Evolutionary conservation across 225 moss, liverwort and hornwort genomes (phyloP), one percentile per base, ranked within the genome.

Genomic region (Ulota crispa): DNA sequence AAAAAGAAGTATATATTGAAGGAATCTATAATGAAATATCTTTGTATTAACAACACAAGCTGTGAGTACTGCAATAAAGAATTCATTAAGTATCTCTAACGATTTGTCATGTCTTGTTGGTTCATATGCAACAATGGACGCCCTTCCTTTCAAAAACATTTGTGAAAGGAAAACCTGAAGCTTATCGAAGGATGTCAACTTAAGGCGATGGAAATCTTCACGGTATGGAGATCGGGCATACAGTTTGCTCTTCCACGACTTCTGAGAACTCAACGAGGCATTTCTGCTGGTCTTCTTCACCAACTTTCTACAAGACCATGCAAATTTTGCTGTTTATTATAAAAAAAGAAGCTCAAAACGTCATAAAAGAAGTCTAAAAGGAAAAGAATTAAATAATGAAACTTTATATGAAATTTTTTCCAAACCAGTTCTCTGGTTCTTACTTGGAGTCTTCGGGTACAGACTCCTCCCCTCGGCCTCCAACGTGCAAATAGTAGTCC

Each of bases 101-200:
- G 43, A 43, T 43, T 43, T 47, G 47, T 16, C 1, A 47, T 47
- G 47, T 15, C 47, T 16, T 16, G 15, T 16, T 5, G 16, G 16
- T 43, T 3, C 13, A 43, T 43, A 3, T 43, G 43, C 43, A 3
- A 43, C 3, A 43, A 43, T 12, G 42, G 42, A 42, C 11, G 11
- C 3, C 1, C 41, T 3, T 11, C 45, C 14, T 47, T 12, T 24
- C 26, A 20, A 63, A 21, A 64, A 30, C 5, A 28, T 27, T 63
- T 63, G 6, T 0, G 2, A 23, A 3, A 66, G 16, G 75, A 50
- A 50, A 23, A 91, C 91, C 89, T 91, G 93, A 67, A 99, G 94
- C 91, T 99, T 96, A 75, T 96, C 94, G 71, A 99, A 99, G 27
- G 96, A 99, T 23, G 99, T 96, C 78, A 99, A 78, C 69, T 99